Base-by-base conservation (phyloP, 768 basidiomycete genomes). In the Tricholomella constricta region DNA sequence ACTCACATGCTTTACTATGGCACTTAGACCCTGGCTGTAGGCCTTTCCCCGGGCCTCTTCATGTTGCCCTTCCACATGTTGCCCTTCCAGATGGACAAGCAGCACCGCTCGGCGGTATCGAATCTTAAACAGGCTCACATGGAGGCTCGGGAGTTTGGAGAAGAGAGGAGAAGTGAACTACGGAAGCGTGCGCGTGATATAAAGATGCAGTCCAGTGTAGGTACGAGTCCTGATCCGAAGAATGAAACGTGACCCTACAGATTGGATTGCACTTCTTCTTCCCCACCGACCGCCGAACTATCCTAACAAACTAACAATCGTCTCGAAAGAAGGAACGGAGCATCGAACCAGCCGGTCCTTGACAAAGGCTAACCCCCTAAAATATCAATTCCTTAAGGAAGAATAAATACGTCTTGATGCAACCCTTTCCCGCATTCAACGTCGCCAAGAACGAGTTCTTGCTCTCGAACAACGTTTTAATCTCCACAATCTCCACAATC, bases 101-200 rank as follows among this genome's bases (percentile, higher is more conserved):
- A 67, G 0, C 86, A 88, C 58, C 67, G 66, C 11, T 69, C 70
- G 2, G 88, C 88, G 0, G 79, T 76, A 1, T 67, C 69, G 8
- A 86, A 86, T 56, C 77, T 89, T 17, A 76, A 82, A 0, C 75
- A 80, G 52, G 88, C 85, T 4, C 76, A 83, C 15, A 63, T 66
- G 12, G 86, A 86, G 31, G 84, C 85, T 6, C 69, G 72, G 37
- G 75, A 82, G 56, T 65, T 78, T 35, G 86, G 87, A 0, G 74
- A 72, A 35, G 78, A 81, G 55, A 69, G 85, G 45, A 73, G 84
- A 43, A 69, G 67, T 38, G 77, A 76, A 51, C 76, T 88, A 53
- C 71, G 75, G 27, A 72, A 75, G 54, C 75, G 78, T 3, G 83
- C 82, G 14, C 67, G 62, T 51, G 76, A 78, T 48, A 69, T 73